Evolutionary conservation across 352 stramenopile species (phyloP).

Genomic region (Pilasporangium apinafurcum): DNA sequence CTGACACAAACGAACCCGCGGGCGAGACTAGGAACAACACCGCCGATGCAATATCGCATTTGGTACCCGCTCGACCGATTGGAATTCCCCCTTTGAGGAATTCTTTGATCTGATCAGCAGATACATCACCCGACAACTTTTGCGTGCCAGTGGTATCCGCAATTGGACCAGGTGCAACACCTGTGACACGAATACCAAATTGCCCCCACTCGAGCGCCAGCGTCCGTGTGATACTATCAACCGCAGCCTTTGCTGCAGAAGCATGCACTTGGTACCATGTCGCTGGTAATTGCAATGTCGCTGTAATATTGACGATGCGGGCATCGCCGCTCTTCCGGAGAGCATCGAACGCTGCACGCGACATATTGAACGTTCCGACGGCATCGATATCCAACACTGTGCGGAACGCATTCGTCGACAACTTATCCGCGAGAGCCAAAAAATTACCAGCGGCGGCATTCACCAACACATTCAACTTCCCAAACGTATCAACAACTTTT

Average conservation of each 20-base stretch:
- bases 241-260: conserved; percentile 91
- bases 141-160: conserved; percentile 91
- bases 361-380: conserved; percentile 96
- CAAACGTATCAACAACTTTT: conserved; percentile 72
- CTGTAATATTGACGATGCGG: conserved; percentile 95
- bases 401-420: conserved; percentile 92
- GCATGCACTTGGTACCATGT: conserved; percentile 95
- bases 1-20: conserved; percentile 74
- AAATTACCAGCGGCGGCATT: conserved; percentile 96
- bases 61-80: conserved; percentile 71
- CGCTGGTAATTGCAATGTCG: conserved; percentile 87
- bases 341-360: conserved; percentile 73
- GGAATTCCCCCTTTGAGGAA: conserved; percentile 47
- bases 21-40: conserved; percentile 82
- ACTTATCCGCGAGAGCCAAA: conserved; percentile 74
- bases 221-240: conserved; percentile 93
- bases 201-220: conserved; percentile 95
- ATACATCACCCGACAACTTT: conserved; percentile 83
- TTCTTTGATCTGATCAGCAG: conserved; percentile 29
- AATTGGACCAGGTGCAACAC: conserved; percentile 94
- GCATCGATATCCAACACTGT: conserved; percentile 97
- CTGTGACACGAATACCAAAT: conserved; percentile 92
- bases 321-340: conserved; percentile 68
- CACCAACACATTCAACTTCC: conserved; percentile 89
- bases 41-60: conserved; percentile 74